These are phyloP conservation scores for Moricandia moricandioides DNA, from an alignment of 345 rosid species.

Conservation along the genomic window DNA sequence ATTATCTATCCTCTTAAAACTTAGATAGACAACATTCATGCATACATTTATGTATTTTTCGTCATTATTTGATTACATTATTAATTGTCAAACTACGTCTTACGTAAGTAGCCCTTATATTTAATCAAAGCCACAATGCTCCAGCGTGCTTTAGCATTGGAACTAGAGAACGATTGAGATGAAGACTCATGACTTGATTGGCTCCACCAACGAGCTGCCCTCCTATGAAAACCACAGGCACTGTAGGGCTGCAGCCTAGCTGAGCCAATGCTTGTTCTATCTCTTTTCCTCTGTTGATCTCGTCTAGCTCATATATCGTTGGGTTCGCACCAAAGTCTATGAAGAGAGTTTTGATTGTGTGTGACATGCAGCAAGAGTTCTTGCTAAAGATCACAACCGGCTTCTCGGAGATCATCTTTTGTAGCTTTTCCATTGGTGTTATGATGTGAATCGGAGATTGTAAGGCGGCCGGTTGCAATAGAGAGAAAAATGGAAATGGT, in stretches of 20 bases:
- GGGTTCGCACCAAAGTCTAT: too few relatives aligned
- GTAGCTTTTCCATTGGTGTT: conserved; percentile 52
- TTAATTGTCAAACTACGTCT: not conserved
- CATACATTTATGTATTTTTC: not conserved
- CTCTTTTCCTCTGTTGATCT: conserved; percentile 54
- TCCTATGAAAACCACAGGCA: conserved; percentile 64
- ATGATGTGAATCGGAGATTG: not conserved
- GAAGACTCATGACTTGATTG: too few relatives aligned
- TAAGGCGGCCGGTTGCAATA: not conserved
- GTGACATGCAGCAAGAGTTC: too few relatives aligned
- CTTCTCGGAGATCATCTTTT: conserved; percentile 53
- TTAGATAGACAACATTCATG: not conserved
- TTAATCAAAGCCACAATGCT: conserved; percentile 62
- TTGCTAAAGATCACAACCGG: conserved; percentile 18
- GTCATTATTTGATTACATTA: not conserved
- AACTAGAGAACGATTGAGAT: conserved; percentile 41
- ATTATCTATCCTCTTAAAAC: conserved; percentile 15
- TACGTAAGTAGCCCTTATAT: not conserved
- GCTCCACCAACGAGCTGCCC: too few relatives aligned
- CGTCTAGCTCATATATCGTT: conserved; percentile 57
- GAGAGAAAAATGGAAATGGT: not conserved
- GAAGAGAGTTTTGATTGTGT: too few relatives aligned
- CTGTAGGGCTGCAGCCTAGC: conserved; percentile 55
- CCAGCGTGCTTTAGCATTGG: conserved; percentile 66
- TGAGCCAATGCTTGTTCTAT: conserved; percentile 66